A percentile compares a stretch with the other conserved stretches of the same genome.
phyloP scores from a whole-genome alignment of 345 rosid genomes.

The Aurinia saxatilis region DNA sequence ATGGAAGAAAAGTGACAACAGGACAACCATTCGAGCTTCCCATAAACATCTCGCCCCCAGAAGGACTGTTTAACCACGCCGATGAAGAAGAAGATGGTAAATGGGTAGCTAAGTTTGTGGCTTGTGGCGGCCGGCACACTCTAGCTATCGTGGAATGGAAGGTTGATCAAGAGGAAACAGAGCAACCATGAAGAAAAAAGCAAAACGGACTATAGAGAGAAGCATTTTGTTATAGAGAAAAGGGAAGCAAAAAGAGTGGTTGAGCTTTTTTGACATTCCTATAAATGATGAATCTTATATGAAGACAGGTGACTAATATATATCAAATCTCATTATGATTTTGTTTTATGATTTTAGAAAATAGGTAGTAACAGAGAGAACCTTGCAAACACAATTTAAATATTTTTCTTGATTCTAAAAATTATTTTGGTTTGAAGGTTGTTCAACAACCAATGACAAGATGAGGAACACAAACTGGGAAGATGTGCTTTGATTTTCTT shows the following conservation, averaged over 20 bases:
- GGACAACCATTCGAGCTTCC: slow-evolving; percentile 95
- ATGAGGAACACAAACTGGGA: slow-evolving; percentile 35
- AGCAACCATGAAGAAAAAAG: slow-evolving; percentile 4
- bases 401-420: background rate
- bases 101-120: slow-evolving; percentile 76
- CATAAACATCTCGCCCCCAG: slow-evolving; percentile 47
- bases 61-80: slow-evolving; percentile 22
- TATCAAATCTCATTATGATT: background rate
- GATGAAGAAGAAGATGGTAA: slow-evolving; percentile 47
- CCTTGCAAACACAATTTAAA: background rate
- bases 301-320: slow-evolving; percentile 6
- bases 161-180: slow-evolving; percentile 21
- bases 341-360: background rate
- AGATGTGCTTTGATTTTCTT: slow-evolving; percentile 31
- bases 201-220: background rate
- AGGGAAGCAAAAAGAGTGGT: slow-evolving; percentile 7
- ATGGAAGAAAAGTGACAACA: slow-evolving; percentile 80
- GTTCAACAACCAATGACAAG: slow-evolving; percentile 31
- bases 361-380: background rate
- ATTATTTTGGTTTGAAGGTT: background rate
- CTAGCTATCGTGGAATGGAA: slow-evolving; percentile 80
- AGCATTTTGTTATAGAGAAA: slow-evolving; percentile 16
- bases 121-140: slow-evolving; percentile 95
- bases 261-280: slow-evolving; percentile 16
- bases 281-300: slow-evolving; percentile 13